phyloP scores from a whole-genome alignment of 2,329 filamentous ascomycete species.

The Orbilia javanica region DNA sequence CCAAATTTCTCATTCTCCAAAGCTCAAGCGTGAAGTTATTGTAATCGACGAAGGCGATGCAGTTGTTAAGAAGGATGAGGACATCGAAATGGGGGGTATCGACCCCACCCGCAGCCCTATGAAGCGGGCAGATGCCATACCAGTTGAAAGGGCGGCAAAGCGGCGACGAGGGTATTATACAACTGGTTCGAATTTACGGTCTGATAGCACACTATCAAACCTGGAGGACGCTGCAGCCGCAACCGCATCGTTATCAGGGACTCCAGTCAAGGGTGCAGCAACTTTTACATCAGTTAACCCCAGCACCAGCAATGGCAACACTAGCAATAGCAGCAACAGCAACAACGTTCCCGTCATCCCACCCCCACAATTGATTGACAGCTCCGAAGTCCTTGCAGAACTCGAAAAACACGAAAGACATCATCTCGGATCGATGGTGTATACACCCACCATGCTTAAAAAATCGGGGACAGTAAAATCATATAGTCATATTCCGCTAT shows the following conservation, averaged over 20 bases:
- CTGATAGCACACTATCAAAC: conserved; percentile 51
- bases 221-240: conserved; percentile 36
- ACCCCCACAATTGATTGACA: conserved; percentile 62
- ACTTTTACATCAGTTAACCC: conserved; percentile 23
- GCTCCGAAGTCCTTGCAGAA: conserved; percentile 59
- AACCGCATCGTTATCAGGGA: conserved; percentile 27
- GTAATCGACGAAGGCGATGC: conserved; percentile 49
- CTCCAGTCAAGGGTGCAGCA: conserved; percentile 27
- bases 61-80: conserved; percentile 47
- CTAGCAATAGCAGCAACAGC: background rate
- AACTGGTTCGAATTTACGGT: conserved; percentile 25
- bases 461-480: conserved; percentile 71
- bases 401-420: conserved; percentile 60
- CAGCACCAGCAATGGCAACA: background rate
- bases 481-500: conserved; percentile 74
- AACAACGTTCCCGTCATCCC: conserved; percentile 47
- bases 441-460: conserved; percentile 60
- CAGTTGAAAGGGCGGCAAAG: conserved; percentile 39
- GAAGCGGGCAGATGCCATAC: conserved; percentile 35
- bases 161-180: conserved; percentile 38
- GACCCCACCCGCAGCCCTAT: conserved; percentile 34
- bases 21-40: conserved; percentile 52
- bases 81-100: conserved; percentile 53
- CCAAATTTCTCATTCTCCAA: conserved; percentile 39
- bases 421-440: conserved; percentile 62